These are phyloP conservation scores for Stylosanthes scabra DNA, from an alignment of 331 rosid genomes.

Conservation along the genomic window DNA sequence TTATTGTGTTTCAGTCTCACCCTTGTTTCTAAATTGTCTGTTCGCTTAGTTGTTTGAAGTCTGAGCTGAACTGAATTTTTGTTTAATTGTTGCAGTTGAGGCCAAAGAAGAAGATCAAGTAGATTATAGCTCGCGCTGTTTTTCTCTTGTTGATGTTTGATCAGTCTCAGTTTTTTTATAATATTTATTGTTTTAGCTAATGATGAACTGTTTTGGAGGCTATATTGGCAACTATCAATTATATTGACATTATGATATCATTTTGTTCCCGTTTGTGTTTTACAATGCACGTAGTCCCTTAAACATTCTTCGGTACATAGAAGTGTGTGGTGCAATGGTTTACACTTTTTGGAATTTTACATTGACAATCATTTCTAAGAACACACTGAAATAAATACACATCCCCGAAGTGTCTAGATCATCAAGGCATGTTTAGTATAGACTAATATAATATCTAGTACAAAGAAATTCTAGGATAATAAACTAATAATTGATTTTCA, in stretches of 20 bases:
- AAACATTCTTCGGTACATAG: not conserved
- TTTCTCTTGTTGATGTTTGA: not conserved
- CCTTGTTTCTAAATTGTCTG: too few relatives aligned
- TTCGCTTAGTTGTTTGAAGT: not conserved
- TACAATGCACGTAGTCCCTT: too few relatives aligned
- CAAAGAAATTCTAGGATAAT: too few relatives aligned
- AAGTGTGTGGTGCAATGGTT: slow-evolving; percentile 5
- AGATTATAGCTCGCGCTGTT: slow-evolving; percentile 7
- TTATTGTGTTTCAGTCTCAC: too few relatives aligned
- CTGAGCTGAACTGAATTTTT: not conserved
- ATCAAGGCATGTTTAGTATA: too few relatives aligned
- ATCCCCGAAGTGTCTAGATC: too few relatives aligned
- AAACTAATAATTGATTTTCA: too few relatives aligned
- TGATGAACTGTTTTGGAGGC: not conserved
- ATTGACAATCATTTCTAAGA: too few relatives aligned
- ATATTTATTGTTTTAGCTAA: not conserved
- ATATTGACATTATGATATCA: not conserved
- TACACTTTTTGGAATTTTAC: too few relatives aligned
- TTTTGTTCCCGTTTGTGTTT: not conserved
- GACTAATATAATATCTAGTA: too few relatives aligned
- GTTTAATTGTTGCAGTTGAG: slow-evolving; percentile 62
- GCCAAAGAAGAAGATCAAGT: slow-evolving; percentile 94
- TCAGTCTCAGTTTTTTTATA: not conserved
- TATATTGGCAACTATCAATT: not conserved
- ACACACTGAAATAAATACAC: too few relatives aligned